These are phyloP conservation scores for Wickerhamomyces tratensis DNA, from an alignment of 805 yeast genomes.

Conservation along the genomic window DNA sequence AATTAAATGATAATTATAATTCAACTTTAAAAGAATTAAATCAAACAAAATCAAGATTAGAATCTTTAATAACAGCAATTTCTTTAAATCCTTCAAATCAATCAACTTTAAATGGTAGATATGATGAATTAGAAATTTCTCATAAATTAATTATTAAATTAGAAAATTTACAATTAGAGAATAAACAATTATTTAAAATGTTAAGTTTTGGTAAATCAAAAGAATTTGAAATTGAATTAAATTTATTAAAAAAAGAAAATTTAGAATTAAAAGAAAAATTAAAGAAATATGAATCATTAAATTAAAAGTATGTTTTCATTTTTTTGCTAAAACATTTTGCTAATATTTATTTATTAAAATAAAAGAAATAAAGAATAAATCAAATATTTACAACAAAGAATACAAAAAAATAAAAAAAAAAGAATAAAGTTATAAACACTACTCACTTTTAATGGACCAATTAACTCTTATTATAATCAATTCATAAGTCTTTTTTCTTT, in stretches of 20 bases:
- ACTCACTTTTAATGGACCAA: too few relatives aligned
- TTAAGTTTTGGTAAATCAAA: constrained; percentile 69
- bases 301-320: too few relatives aligned
- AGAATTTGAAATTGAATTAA: constrained; percentile 60
- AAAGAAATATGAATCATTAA: constrained; percentile 6
- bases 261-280: constrained; percentile 32
- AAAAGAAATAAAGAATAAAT: too few relatives aligned
- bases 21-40: constrained; percentile 41
- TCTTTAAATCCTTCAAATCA: constrained; percentile 39
- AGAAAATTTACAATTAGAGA: constrained; percentile 54
- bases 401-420: too few relatives aligned
- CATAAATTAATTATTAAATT: constrained; percentile 62
- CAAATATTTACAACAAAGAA: too few relatives aligned
- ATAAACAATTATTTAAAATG: constrained; percentile 60
- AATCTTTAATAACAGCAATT: constrained; percentile 48
- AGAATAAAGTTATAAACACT: too few relatives aligned
- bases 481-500: too few relatives aligned
- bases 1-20: constrained; percentile 36
- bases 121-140: constrained; percentile 66
- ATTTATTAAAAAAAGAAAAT: constrained; percentile 43
- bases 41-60: constrained; percentile 55
- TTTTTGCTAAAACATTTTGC: too few relatives aligned
- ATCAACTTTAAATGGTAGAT: constrained; percentile 45
- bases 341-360: too few relatives aligned
- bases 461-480: too few relatives aligned